These are phyloP conservation scores for Cucumis melo DNA, from an alignment of 306 rosid genomes.

Conservation along the genomic window DNA sequence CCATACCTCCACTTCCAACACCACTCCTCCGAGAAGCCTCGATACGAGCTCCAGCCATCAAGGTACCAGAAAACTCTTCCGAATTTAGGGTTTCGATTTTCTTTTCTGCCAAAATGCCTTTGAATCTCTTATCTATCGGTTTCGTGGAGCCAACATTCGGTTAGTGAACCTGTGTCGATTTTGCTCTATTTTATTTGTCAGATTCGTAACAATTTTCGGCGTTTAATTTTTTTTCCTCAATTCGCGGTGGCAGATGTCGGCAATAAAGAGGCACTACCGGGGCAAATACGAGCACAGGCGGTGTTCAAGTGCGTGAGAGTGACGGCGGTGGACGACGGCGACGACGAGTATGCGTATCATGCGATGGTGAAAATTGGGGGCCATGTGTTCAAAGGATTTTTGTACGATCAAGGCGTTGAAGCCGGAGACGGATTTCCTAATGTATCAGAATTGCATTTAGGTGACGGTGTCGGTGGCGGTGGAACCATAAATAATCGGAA, in stretches of 20 bases:
- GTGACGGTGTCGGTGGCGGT: conserved; percentile 22
- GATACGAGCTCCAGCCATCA: conserved; percentile 89
- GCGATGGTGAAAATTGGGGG: conserved; percentile 82
- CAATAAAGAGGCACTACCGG: conserved; percentile 49
- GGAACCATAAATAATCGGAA: conserved; percentile 7
- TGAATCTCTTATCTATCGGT: too few species aligned
- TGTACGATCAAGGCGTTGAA: conserved; percentile 71
- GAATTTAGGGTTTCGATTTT: not conserved
- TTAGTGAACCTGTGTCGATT: too few species aligned
- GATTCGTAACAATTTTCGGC: too few species aligned
- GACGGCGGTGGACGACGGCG: conserved; percentile 69
- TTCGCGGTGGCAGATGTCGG: conserved; percentile 34
- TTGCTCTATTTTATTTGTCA: too few species aligned
- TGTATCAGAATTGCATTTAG: conserved; percentile 64
- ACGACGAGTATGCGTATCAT: conserved; percentile 75
- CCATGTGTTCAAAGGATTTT: conserved; percentile 78
- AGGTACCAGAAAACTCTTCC: conserved; percentile 19
- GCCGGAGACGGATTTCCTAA: conserved; percentile 48
- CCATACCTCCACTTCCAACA: conserved; percentile 81
- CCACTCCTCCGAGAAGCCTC: conserved; percentile 90
- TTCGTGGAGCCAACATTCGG: too few species aligned
- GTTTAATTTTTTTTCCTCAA: too few species aligned
- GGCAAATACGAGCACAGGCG: conserved; percentile 73
- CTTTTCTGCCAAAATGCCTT: too few species aligned
- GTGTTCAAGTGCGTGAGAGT: conserved; percentile 93